phyloP scores from a whole-genome alignment of 345 rosid genomes.

The Reutealis trisperma region DNA sequence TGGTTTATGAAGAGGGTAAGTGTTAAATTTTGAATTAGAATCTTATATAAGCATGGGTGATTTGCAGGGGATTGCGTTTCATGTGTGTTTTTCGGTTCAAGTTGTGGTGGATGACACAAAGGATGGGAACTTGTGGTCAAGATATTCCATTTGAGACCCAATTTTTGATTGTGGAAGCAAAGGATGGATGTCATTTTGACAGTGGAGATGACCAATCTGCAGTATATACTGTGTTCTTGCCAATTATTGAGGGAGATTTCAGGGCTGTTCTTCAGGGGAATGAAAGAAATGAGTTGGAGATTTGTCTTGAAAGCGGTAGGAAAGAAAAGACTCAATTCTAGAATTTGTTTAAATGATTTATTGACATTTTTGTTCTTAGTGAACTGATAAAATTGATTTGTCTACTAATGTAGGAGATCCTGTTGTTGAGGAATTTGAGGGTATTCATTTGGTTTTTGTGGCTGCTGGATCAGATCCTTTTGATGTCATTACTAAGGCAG shows the following conservation, averaged over 20 bases:
- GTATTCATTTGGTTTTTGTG: slow-evolving; percentile 56
- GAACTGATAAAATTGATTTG: slow-evolving; percentile 4
- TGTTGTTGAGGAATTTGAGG: slow-evolving; percentile 52
- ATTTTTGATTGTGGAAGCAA: slow-evolving; percentile 53
- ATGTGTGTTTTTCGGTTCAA: slow-evolving; percentile 71
- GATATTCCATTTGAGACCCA: slow-evolving; percentile 73
- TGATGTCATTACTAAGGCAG: slow-evolving; percentile 58
- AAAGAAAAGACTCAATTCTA: not conserved
- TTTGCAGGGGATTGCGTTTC: slow-evolving; percentile 60
- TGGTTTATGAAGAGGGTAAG: slow-evolving; percentile 5
- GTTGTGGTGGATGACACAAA: slow-evolving; percentile 83
- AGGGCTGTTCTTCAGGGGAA: slow-evolving; percentile 71
- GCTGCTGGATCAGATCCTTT: slow-evolving; percentile 66
- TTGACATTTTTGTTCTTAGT: not conserved
- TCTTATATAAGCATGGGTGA: not conserved
- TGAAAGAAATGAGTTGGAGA: slow-evolving; percentile 56
- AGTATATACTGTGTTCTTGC: slow-evolving; percentile 51
- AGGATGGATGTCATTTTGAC: slow-evolving; percentile 46
- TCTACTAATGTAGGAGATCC: slow-evolving; percentile 54
- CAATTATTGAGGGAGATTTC: slow-evolving; percentile 68
- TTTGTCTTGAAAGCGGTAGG: slow-evolving; percentile 68
- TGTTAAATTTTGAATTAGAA: not conserved
- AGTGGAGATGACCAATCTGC: slow-evolving; percentile 33
- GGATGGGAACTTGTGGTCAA: slow-evolving; percentile 56
- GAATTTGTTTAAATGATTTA: not conserved